A percentile compares a stretch with the other conserved stretches of the same genome.
Conservation (phyloP, 305 asterid genomes). For the Fraxinus floribunda region DNA sequence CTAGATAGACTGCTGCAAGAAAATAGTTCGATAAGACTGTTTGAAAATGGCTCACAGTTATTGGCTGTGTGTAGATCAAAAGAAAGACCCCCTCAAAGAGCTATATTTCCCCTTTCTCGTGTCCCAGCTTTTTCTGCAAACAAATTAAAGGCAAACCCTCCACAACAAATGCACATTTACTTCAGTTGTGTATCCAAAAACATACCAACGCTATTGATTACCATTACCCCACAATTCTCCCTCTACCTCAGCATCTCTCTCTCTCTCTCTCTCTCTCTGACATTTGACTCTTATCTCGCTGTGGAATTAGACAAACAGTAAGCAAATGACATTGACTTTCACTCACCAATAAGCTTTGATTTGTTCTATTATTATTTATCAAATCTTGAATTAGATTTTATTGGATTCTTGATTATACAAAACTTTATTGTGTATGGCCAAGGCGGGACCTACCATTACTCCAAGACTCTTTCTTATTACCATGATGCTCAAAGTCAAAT, state of each 20-base stretch:
- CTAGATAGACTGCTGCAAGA: constrained; percentile 6
- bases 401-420: constrained; percentile 25
- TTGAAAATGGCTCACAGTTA: constrained; percentile 21
- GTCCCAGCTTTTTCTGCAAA: constrained; percentile 34
- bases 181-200: constrained; percentile 48
- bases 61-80: constrained; percentile 21
- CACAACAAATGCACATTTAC: constrained; percentile 62
- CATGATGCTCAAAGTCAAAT: constrained; percentile 45
- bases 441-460: constrained; percentile 38
- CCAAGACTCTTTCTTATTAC: constrained; percentile 4
- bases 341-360: constrained; percentile 25
- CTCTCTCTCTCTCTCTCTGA: constrained; percentile 30
- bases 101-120: constrained; percentile 18
- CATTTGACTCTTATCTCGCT: constrained; percentile 45
- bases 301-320: constrained; percentile 23
- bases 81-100: constrained; percentile 27
- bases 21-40: background rate
- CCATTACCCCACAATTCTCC: constrained; percentile 34
- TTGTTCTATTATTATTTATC: constrained; percentile 23
- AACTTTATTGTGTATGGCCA: background rate
- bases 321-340: constrained; percentile 55
- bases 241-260: constrained; percentile 25
- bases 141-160: constrained; percentile 55
- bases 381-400: constrained; percentile 22
- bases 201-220: constrained; percentile 41